phyloP scores from a whole-genome alignment of 2,329 filamentous ascomycete species.

The Massarina eburnea region DNA sequence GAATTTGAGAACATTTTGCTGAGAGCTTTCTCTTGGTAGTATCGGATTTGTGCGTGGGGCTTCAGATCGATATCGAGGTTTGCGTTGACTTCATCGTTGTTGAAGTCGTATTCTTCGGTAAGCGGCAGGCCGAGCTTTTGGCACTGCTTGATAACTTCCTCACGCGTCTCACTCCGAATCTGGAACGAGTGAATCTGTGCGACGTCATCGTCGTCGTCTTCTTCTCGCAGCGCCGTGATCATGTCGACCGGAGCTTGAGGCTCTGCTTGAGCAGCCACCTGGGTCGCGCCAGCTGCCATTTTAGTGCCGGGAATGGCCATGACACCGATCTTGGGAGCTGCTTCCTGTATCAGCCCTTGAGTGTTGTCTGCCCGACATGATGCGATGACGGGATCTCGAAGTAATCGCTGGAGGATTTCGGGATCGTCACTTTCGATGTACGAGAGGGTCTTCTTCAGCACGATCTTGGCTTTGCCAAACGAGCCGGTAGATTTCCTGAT shows the following conservation, averaged over 20 bases:
- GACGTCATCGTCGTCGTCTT: slow-evolving; percentile 83
- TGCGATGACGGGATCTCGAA: slow-evolving; percentile 81
- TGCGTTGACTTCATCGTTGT: slow-evolving; percentile 84
- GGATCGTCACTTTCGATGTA: slow-evolving; percentile 92
- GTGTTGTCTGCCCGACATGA: slow-evolving; percentile 72
- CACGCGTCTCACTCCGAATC: slow-evolving; percentile 78
- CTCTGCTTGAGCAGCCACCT: slow-evolving; percentile 48
- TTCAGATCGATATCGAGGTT: slow-evolving; percentile 92
- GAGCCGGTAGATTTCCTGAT: slow-evolving; percentile 82
- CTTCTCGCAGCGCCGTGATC: slow-evolving; percentile 63
- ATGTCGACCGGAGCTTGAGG: slow-evolving; percentile 57
- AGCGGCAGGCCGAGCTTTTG: slow-evolving; percentile 83
- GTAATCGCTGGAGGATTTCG: slow-evolving; percentile 79
- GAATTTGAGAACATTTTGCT: slow-evolving; percentile 99
- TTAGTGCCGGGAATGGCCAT: slow-evolving; percentile 94
- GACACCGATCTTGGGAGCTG: slow-evolving; percentile 81
- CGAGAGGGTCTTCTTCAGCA: slow-evolving; percentile 91
- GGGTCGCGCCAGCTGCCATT: slow-evolving; percentile 83
- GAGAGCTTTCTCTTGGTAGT: slow-evolving; percentile 94
- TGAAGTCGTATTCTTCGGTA: slow-evolving; percentile 95
- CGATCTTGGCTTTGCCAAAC: slow-evolving; percentile 94
- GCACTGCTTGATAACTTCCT: slow-evolving; percentile 86
- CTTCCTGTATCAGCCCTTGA: slow-evolving; percentile 74
- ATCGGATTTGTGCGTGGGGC: slow-evolving; percentile 84
- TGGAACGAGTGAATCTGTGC: slow-evolving; percentile 93